Evolutionary conservation across 2,329 filamentous ascomycete species (phyloP).

Genomic region (Arthroderma sp.): DNA sequence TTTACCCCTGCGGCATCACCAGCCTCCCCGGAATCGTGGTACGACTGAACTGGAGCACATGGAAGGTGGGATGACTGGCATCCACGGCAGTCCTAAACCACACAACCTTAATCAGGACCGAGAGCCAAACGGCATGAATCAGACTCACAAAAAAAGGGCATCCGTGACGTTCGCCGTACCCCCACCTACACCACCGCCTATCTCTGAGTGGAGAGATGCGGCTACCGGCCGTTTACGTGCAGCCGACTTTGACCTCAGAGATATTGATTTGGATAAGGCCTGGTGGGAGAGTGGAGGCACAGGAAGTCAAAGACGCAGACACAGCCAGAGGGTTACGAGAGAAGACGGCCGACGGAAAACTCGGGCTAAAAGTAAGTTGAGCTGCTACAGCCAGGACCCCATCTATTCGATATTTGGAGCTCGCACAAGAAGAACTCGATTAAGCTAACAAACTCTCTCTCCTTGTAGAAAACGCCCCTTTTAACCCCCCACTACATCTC

Average conservation of each 20-base stretch:
- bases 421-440: too few relatives aligned
- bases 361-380: conserved; percentile 17
- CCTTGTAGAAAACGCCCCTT: conserved; percentile 42
- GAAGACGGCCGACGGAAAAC: conserved; percentile 5
- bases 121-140: too few relatives aligned
- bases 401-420: background rate
- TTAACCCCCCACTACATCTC: conserved; percentile 71
- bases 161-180: conserved; percentile 36
- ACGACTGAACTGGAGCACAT: too few relatives aligned
- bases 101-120: too few relatives aligned
- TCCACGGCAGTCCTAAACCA: too few relatives aligned
- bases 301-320: conserved; percentile 24
- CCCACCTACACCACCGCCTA: conserved; percentile 32
- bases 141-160: conserved; percentile 17
- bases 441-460: background rate
- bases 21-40: too few relatives aligned
- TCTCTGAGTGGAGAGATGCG: conserved; percentile 56
- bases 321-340: conserved; percentile 30
- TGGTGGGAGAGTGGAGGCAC: conserved; percentile 63
- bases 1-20: too few relatives aligned
- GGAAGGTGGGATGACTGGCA: too few relatives aligned
- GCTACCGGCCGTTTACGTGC: conserved; percentile 49
- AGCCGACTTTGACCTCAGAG: conserved; percentile 47
- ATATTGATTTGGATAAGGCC: conserved; percentile 37
- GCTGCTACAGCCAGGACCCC: background rate